Conservation (phyloP, 2,329 filamentous ascomycete genomes). For the Paecilomyces fulvus region DNA sequence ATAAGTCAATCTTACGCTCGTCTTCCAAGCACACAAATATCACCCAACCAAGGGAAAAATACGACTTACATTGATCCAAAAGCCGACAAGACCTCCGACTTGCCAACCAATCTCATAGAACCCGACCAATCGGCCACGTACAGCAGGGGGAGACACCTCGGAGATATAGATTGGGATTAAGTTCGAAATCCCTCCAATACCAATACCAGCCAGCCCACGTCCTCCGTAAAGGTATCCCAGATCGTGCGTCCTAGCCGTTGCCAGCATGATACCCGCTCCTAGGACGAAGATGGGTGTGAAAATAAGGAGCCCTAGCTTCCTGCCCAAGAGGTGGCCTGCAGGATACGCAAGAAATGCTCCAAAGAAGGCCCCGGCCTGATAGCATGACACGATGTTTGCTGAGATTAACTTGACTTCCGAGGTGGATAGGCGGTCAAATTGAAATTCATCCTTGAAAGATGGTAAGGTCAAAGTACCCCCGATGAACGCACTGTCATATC, state of each 20-base stretch:
- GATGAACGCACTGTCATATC: conserved; percentile 67
- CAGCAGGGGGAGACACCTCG: conserved; percentile 49
- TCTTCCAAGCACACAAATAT: background rate
- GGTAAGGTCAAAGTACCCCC: conserved; percentile 64
- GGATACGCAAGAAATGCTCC: conserved; percentile 63
- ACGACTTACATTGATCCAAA: conserved; percentile 40
- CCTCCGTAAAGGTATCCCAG: conserved; percentile 54
- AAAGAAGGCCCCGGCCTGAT: conserved; percentile 78
- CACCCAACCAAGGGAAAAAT: background rate
- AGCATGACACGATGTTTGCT: conserved; percentile 70
- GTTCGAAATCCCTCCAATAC: conserved; percentile 49
- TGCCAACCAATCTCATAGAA: conserved; percentile 51
- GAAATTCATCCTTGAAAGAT: conserved; percentile 62
- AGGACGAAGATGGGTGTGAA: conserved; percentile 58
- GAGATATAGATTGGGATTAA: conserved; percentile 54
- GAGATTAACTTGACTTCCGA: conserved; percentile 51
- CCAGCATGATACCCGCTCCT: conserved; percentile 65
- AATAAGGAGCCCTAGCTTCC: conserved; percentile 54
- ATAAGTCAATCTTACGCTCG: background rate
- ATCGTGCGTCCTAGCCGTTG: conserved; percentile 51
- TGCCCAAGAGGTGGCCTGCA: conserved; percentile 58
- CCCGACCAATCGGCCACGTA: conserved; percentile 52
- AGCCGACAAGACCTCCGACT: conserved; percentile 42
- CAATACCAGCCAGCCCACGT: conserved; percentile 50
- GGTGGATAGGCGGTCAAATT: conserved; percentile 45